phyloP scores from a whole-genome alignment of 495 filamentous ascomycete genomes.

The Talaromyces borbonicus region DNA sequence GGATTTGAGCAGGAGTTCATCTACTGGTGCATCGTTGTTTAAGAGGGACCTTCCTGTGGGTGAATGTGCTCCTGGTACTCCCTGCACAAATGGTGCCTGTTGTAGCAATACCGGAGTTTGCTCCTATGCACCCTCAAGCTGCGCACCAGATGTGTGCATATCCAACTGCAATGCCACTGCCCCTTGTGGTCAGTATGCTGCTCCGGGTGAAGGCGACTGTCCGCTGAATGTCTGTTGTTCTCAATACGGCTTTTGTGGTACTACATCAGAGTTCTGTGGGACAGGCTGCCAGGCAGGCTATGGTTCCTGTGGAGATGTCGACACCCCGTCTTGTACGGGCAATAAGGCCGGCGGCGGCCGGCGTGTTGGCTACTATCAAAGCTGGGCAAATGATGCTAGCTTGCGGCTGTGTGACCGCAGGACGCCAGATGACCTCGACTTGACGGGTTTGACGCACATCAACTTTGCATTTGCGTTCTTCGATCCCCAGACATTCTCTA shows the following conservation, averaged over 20 bases:
- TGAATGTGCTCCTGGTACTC: neutral
- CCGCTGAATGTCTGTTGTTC: constrained; percentile 22
- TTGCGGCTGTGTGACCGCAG: constrained; percentile 4
- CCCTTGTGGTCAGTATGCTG: constrained; percentile 22
- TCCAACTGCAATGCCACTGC: constrained; percentile 23
- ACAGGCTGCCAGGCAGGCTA: constrained; percentile 14
- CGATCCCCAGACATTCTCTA: neutral
- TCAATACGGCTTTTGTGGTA: constrained; percentile 23
- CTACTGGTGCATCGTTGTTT: too few species aligned
- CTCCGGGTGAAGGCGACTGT: constrained; percentile 11
- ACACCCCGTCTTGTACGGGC: neutral
- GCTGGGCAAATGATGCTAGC: constrained; percentile 10
- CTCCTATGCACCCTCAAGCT: neutral
- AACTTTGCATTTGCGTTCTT: constrained; percentile 11
- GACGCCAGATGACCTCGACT: constrained; percentile 7
- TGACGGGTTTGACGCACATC: constrained; percentile 11
- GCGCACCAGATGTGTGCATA: neutral
- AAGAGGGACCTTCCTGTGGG: neutral
- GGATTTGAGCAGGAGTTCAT: too few species aligned
- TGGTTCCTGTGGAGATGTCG: constrained; percentile 2
- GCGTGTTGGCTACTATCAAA: constrained; percentile 20
- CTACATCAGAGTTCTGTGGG: constrained; percentile 35
- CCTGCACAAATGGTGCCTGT: neutral
- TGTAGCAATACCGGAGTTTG: neutral
- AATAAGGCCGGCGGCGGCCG: neutral